Evolutionary conservation across 306 rosid genomes (phyloP).

Genomic region (Corylus americana): DNA sequence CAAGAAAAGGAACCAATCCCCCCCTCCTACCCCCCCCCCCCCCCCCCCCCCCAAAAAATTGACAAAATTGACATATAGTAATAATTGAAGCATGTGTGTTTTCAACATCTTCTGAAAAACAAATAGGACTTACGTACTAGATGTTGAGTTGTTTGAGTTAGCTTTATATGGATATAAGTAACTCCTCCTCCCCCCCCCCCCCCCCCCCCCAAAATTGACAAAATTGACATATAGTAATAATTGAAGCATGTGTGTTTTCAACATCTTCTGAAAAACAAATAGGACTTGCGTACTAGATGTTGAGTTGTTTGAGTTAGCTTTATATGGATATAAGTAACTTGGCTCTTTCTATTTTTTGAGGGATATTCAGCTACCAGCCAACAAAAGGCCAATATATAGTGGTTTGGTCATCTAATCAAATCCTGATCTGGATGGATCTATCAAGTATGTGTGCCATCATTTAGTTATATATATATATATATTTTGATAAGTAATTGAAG

Average conservation of each 20-base stretch:
- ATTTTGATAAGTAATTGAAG: too few relatives aligned
- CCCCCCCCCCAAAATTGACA: too few relatives aligned
- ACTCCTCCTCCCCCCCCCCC: background rate
- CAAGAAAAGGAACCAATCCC: background rate
- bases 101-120: background rate
- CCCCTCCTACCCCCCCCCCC: rapidly evolving
- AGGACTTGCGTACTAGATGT: background rate
- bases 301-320: background rate
- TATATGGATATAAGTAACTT: background rate
- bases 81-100: background rate
- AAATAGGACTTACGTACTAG: background rate
- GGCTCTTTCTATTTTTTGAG: background rate
- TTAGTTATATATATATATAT: too few relatives aligned
- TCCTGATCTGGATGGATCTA: background rate
- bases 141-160: background rate
- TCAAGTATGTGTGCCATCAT: background rate
- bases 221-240: background rate
- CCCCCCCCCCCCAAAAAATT: too few relatives aligned
- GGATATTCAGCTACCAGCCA: background rate
- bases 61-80: background rate
- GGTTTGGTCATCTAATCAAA: background rate
- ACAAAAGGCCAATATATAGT: background rate
- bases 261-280: background rate
- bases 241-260: background rate
- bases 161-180: background rate